phyloP scores from a whole-genome alignment of 345 rosid species.

The Conringia planisiliqua region DNA sequence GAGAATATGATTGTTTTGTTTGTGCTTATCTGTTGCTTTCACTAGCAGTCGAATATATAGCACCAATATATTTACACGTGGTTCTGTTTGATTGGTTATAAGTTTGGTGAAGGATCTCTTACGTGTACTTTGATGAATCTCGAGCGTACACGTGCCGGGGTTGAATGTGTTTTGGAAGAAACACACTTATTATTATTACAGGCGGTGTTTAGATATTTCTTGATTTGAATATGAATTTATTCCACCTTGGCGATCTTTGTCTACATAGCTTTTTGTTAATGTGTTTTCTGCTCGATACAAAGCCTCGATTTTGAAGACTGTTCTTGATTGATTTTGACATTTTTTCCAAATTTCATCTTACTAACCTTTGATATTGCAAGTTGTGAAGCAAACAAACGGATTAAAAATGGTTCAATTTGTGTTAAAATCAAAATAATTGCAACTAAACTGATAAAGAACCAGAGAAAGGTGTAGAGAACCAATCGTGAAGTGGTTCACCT shows the following conservation, averaged over 20 bases:
- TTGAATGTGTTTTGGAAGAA: neutral
- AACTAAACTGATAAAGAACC: neutral
- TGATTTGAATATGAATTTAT: neutral
- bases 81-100: neutral
- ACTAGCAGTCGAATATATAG: slow-evolving; percentile 34
- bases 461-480: neutral
- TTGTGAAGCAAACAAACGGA: slow-evolving; percentile 29
- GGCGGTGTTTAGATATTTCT: neutral
- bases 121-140: slow-evolving; percentile 35
- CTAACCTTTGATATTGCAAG: neutral
- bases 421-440: neutral
- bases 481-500: neutral
- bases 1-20: neutral
- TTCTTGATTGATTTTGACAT: neutral
- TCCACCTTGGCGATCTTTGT: neutral
- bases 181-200: neutral
- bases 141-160: slow-evolving; percentile 45
- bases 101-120: slow-evolving; percentile 36
- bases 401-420: neutral
- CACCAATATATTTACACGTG: slow-evolving; percentile 4
- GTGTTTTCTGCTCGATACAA: slow-evolving; percentile 48
- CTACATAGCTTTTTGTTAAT: neutral
- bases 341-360: neutral
- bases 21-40: neutral
- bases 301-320: neutral